Percentiles rank a stretch among this genome's conserved stretches.
These are phyloP conservation scores for Polyplosphaeria fusca DNA, from an alignment of 495 filamentous ascomycete genomes.

Conservation along the genomic window DNA sequence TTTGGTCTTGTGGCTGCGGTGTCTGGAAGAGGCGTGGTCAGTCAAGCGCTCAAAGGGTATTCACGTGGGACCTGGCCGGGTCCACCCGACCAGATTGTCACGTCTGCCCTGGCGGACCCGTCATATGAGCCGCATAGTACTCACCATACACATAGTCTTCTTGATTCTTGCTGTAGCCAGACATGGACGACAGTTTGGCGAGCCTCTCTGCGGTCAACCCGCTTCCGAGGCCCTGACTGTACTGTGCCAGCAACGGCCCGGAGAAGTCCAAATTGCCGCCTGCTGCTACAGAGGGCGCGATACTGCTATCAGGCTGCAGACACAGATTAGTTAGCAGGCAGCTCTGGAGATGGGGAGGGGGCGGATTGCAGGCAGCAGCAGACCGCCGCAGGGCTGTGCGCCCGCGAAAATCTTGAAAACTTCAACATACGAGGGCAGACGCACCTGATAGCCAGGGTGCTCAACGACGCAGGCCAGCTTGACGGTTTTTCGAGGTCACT, in stretches of 20 bases:
- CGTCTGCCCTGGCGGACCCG: slow-evolving; percentile 26
- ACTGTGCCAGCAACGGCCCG: slow-evolving; percentile 29
- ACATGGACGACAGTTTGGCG: slow-evolving; percentile 50
- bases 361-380: slow-evolving; percentile 32
- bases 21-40: slow-evolving; percentile 37
- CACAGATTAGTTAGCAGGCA: slow-evolving; percentile 29
- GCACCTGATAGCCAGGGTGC: slow-evolving; percentile 32
- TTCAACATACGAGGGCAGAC: slow-evolving; percentile 24
- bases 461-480: slow-evolving; percentile 37
- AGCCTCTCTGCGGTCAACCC: slow-evolving; percentile 29
- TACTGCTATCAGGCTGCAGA: slow-evolving; percentile 31
- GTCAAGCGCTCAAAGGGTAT: slow-evolving; percentile 30
- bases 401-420: slow-evolving; percentile 18
- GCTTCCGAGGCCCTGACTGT: slow-evolving; percentile 32
- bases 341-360: slow-evolving; percentile 12
- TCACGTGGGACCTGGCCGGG: slow-evolving; percentile 34
- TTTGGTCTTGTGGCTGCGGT: slow-evolving; percentile 42
- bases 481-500: slow-evolving; percentile 31
- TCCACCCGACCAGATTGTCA: slow-evolving; percentile 30
- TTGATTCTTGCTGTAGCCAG: slow-evolving; percentile 53
- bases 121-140: slow-evolving; percentile 38
- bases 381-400: slow-evolving; percentile 21
- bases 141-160: slow-evolving; percentile 48
- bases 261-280: slow-evolving; percentile 24
- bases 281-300: slow-evolving; percentile 25